Conservation (phyloP, 495 filamentous ascomycete genomes). For the Platismatia glauca region DNA sequence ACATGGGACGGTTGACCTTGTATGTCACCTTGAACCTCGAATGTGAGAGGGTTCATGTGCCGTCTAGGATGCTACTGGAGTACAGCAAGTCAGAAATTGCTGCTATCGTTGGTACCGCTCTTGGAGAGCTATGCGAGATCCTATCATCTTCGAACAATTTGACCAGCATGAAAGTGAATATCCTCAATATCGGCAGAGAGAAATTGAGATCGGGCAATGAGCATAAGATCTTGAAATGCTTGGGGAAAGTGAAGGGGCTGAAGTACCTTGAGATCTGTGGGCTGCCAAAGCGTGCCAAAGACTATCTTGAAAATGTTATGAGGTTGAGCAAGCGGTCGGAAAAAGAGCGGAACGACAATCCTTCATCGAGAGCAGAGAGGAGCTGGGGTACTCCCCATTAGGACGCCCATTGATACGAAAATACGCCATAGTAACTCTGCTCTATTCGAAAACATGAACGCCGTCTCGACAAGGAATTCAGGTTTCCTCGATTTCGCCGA, state of each 20-base stretch:
- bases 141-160: not conserved
- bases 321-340: not conserved
- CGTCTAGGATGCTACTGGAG: not conserved
- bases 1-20: not conserved
- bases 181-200: not conserved
- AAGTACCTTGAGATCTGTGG: conserved; percentile 2
- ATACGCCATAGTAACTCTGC: not conserved
- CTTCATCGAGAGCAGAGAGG: not conserved
- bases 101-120: not conserved
- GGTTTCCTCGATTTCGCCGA: not conserved
- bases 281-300: not conserved
- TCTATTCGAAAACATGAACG: not conserved
- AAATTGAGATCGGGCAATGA: not conserved
- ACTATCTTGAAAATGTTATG: not conserved
- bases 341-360: not conserved
- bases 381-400: not conserved
- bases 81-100: not conserved
- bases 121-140: conserved; percentile 1
- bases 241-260: not conserved
- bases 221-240: not conserved
- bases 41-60: not conserved
- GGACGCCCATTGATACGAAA: not conserved
- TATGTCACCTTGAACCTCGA: not conserved
- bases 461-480: not conserved
- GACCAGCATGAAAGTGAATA: not conserved